Base-by-base conservation (phyloP, 805 yeast genomes). In the Zygotorulaspora florentina region DNA sequence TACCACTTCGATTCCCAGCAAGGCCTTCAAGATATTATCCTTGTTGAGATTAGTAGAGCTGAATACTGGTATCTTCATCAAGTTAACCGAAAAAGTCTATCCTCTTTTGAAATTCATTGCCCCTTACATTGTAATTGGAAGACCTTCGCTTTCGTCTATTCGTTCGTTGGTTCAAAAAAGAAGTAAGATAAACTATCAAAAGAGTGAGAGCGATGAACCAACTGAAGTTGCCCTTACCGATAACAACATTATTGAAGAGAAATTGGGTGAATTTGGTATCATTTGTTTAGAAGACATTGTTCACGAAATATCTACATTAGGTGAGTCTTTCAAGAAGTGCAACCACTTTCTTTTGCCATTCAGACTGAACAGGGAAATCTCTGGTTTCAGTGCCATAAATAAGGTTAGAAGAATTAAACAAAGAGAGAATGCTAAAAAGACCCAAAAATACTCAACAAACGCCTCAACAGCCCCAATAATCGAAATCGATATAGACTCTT, bases 281-380 rank as follows among this genome's bases (percentile, higher is more conserved):
- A 80, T 86, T 52, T 86, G 95, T 77, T 76, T 84, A 15, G 93
- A 86, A 69, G 95, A 86, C 67, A 72, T 86, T 46, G 77, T 86
- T 44, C 87, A 82, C 59, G 91, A 85, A 67, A 73, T 86, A 43
- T 72, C 71, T 16, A 64, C 80, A 13, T 58, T 84, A 55, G 85
- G 88, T 15, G 87, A 79, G 20, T 68, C 75, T 50, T 86, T 86
- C 71, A 79, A 80, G 56, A 66, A 66, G 25, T 79, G 80, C 47
- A 71, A 76, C 48, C 71, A 73, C 55, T 85, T 87, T 74, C 62
- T 86, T 57, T 73, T 76, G 48, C 93, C 95, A 31, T 85, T 86
- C 70, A 71, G 75, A 56, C 72, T 86, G 57, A 81, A 75, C 51
- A 74, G 81, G 29, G 91, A 87, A 30, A 80, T 83, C 38, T 73